A percentile compares a stretch with the other conserved stretches of the same genome.
phyloP scores from a whole-genome alignment of 2,329 filamentous ascomycete species.

The Verticillium alfalfae region DNA sequence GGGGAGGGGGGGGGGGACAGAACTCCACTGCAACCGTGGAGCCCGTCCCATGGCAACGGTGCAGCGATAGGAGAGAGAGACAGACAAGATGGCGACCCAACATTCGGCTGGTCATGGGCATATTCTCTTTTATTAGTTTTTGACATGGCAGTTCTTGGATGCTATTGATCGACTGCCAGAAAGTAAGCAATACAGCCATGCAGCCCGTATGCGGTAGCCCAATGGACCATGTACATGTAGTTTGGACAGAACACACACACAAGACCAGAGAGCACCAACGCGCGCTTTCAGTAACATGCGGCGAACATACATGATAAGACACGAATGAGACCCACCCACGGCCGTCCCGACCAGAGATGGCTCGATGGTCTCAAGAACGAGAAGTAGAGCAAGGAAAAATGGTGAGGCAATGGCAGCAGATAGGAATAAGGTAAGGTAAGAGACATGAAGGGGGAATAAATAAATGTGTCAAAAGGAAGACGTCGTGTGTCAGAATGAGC shows the following conservation, averaged over 20 bases:
- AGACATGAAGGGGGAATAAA: neutral
- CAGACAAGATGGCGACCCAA: neutral
- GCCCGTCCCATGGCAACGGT: neutral
- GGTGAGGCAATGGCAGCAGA: neutral
- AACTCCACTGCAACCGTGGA: neutral
- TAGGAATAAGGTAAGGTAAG: neutral
- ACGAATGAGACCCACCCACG: neutral
- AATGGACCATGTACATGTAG: too few species aligned
- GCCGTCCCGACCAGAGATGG: neutral
- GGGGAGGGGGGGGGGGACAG: neutral
- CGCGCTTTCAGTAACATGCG: too few species aligned
- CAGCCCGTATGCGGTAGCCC: too few species aligned
- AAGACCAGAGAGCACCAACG: too few species aligned
- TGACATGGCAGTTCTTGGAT: too few species aligned
- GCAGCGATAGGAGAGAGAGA: neutral
- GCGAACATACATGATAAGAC: neutral
- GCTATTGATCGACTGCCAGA: too few species aligned
- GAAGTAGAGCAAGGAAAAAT: neutral
- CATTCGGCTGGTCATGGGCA: neutral
- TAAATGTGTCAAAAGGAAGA: constrained; percentile 8
- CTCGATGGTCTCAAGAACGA: neutral
- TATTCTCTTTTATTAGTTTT: too few species aligned
- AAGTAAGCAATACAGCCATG: too few species aligned
- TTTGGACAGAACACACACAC: too few species aligned
- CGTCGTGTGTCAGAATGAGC: constrained; percentile 27